Evolutionary conservation across 371 early-diverging fungal genomes (phyloP).

Genomic region (Rhizopus microsporus): DNA sequence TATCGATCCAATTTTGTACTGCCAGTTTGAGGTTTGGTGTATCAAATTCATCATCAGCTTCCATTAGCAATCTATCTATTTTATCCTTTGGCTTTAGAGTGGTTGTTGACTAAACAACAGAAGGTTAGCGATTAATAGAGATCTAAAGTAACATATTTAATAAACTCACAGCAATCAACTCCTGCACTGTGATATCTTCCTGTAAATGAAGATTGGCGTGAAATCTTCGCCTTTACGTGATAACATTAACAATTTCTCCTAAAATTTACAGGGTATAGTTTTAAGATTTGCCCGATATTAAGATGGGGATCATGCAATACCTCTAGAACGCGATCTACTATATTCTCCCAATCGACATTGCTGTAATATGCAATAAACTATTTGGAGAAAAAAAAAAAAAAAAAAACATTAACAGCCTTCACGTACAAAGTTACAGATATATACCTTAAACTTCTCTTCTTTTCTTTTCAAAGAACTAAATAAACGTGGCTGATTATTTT

Average conservation of each 20-base stretch:
- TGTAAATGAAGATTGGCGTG: conserved; percentile 6
- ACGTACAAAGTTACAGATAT: too few species aligned
- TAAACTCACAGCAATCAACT: conserved; percentile 8
- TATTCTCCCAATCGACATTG: conserved; percentile 5
- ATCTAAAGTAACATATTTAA: conserved; percentile 3
- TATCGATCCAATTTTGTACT: conserved; percentile 1
- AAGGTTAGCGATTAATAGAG: conserved; percentile 1
- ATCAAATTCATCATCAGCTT: conserved; percentile 5
- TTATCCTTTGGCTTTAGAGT: conserved; percentile 6
- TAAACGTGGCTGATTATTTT: background rate
- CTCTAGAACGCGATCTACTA: background rate
- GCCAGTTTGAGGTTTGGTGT: background rate
- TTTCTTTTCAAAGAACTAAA: background rate
- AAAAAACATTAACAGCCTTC: too few species aligned
- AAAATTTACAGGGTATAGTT: background rate
- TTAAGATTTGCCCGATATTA: background rate
- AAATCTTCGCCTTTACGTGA: conserved; percentile 5
- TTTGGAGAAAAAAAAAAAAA: background rate
- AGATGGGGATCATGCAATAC: conserved; percentile 6
- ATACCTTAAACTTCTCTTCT: background rate
- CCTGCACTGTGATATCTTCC: conserved; percentile 8
- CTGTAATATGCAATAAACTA: background rate
- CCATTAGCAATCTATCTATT: background rate
- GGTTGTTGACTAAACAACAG: conserved; percentile 1
- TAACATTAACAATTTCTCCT: conserved; percentile 3